phyloP scores from a whole-genome alignment of 1,284 basidiomycete species.

The Kalmanozyma brasiliensis region DNA sequence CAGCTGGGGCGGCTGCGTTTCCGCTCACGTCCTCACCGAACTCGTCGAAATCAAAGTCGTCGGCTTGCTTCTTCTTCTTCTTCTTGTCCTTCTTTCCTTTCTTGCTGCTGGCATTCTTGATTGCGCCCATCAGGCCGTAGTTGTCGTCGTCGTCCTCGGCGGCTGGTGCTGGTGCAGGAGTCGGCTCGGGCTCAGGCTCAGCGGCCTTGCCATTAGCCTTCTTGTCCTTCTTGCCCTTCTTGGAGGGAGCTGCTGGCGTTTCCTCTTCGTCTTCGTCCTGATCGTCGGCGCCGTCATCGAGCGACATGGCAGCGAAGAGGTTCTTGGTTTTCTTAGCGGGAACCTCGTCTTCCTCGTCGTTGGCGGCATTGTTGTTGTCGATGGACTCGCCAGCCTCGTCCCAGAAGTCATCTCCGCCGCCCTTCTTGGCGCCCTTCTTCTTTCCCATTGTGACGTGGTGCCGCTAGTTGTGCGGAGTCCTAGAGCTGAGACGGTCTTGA shows the following conservation, averaged over 20 bases:
- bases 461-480: slow-evolving; percentile 8
- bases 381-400: slow-evolving; percentile 57
- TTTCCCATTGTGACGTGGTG: slow-evolving; percentile 55
- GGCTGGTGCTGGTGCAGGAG: slow-evolving; percentile 21
- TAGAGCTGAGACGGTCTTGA: not conserved
- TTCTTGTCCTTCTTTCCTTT: slow-evolving; percentile 62
- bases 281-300: slow-evolving; percentile 35
- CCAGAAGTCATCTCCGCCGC: slow-evolving; percentile 61
- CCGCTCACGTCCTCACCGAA: slow-evolving; percentile 59
- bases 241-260: slow-evolving; percentile 19
- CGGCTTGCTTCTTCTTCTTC: slow-evolving; percentile 59
- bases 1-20: slow-evolving; percentile 31
- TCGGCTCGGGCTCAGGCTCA: slow-evolving; percentile 17
- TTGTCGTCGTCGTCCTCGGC: slow-evolving; percentile 54
- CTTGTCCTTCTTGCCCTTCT: slow-evolving; percentile 40
- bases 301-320: slow-evolving; percentile 46
- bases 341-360: slow-evolving; percentile 20
- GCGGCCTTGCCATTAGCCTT: slow-evolving; percentile 29
- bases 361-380: slow-evolving; percentile 28
- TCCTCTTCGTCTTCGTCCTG: slow-evolving; percentile 29
- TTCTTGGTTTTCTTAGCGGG: slow-evolving; percentile 32
- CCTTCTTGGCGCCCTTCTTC: slow-evolving; percentile 61
- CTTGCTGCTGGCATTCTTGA: slow-evolving; percentile 52
- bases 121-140: slow-evolving; percentile 57
- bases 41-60: slow-evolving; percentile 63